phyloP scores from a whole-genome alignment of 768 basidiomycete species.

The Chlorophyllum brunneum region DNA sequence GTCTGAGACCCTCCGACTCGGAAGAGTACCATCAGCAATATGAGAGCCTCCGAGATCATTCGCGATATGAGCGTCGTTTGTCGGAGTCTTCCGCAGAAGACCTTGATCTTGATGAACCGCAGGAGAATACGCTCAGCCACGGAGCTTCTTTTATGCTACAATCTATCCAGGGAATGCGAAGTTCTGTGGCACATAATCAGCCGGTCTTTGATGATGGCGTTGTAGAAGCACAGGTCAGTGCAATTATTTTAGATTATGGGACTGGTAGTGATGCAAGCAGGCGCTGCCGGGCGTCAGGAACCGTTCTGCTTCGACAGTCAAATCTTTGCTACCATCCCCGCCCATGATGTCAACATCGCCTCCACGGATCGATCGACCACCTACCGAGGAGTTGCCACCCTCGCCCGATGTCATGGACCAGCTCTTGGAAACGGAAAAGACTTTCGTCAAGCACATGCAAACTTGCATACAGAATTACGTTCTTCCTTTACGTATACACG shows the following conservation, averaged over 20 bases:
- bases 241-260: not conserved
- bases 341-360: too few relatives aligned
- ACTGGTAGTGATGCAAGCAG: not conserved
- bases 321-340: too few relatives aligned
- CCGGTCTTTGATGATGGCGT: not conserved
- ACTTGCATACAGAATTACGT: slow-evolving; percentile 72
- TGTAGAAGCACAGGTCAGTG: too few relatives aligned
- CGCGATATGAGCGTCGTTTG: not conserved
- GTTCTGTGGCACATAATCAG: not conserved
- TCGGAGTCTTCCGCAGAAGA: not conserved
- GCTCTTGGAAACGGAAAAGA: slow-evolving; percentile 62
- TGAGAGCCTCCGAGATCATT: not conserved
- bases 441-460: slow-evolving; percentile 63
- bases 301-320: not conserved
- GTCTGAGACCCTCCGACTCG: slow-evolving; percentile 10
- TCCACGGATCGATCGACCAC: too few relatives aligned
- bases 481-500: slow-evolving; percentile 68
- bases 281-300: not conserved
- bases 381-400: not conserved
- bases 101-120: not conserved
- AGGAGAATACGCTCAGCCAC: not conserved
- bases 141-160: slow-evolving; percentile 1
- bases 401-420: slow-evolving; percentile 34
- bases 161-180: not conserved
- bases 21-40: slow-evolving; percentile 55